Conservation (phyloP, 2,329 filamentous ascomycete genomes). For the Curvularia eragrostidis region DNA sequence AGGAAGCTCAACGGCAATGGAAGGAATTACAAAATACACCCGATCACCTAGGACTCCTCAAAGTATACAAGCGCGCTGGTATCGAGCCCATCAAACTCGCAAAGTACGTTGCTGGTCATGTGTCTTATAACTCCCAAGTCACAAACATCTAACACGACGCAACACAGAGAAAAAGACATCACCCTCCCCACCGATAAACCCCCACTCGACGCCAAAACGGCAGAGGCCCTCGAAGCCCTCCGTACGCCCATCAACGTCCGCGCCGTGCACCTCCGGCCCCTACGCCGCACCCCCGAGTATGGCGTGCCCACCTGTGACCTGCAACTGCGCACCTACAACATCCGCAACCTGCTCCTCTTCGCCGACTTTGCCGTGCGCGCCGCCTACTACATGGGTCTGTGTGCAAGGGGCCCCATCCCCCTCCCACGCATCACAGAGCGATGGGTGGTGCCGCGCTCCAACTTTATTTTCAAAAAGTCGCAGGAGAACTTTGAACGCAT, state of each 20-base stretch:
- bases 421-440: conserved; percentile 86
- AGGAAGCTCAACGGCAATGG: conserved; percentile 40
- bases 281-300: conserved; percentile 75
- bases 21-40: conserved; percentile 40
- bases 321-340: conserved; percentile 88
- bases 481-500: conserved; percentile 98
- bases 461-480: conserved; percentile 96
- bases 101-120: conserved; percentile 33
- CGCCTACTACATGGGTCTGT: conserved; percentile 90
- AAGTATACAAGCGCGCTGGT: conserved; percentile 42
- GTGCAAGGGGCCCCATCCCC: conserved; percentile 83
- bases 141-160: neutral
- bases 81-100: conserved; percentile 46
- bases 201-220: conserved; percentile 39
- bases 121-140: neutral
- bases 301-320: conserved; percentile 88
- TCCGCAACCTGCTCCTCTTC: conserved; percentile 92
- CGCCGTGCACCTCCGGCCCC: conserved; percentile 82
- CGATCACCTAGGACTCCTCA: conserved; percentile 39
- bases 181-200: conserved; percentile 40
- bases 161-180: conserved; percentile 40
- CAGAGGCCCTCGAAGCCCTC: conserved; percentile 41
- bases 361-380: conserved; percentile 92
- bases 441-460: conserved; percentile 89
- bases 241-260: conserved; percentile 74